Percentiles rank a stretch among this genome's conserved stretches.
Conservation (phyloP, 225 moss, liverwort and hornwort species). For the Marchantia paleacea region DNA sequence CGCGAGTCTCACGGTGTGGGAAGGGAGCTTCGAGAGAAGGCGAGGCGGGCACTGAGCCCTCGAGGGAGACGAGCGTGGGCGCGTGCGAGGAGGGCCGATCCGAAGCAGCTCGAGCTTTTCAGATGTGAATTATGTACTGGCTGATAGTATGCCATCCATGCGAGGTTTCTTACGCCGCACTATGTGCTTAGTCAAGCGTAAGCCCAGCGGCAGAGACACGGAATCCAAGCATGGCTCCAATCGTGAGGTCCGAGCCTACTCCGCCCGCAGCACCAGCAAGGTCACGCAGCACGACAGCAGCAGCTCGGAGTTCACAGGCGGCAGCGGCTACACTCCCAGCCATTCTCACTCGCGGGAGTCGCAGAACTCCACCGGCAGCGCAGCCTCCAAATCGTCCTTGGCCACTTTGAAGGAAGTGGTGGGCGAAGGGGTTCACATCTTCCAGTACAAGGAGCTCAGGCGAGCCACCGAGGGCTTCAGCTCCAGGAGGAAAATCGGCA, state of each 20-base stretch:
- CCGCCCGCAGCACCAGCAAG: conserved; percentile 27
- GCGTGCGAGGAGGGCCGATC: not conserved
- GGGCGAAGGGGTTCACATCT: conserved; percentile 72
- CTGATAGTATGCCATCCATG: conserved; percentile 3
- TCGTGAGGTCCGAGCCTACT: conserved; percentile 9
- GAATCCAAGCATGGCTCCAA: conserved; percentile 15
- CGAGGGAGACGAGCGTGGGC: not conserved
- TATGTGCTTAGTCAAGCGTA: conserved; percentile 48
- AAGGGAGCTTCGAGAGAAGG: too few relatives aligned
- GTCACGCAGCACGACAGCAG: conserved; percentile 45
- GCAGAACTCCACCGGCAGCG: conserved; percentile 34
- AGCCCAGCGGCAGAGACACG: not conserved
- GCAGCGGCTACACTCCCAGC: conserved; percentile 8
- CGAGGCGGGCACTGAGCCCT: not conserved
- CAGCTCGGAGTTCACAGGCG: conserved; percentile 28
- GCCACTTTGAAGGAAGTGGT: conserved; percentile 62
- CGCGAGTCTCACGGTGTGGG: too few relatives aligned
- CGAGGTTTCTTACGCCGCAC: conserved; percentile 7
- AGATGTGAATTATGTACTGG: conserved; percentile 35
- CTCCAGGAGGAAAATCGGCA: conserved; percentile 52
- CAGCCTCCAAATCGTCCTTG: conserved; percentile 33
- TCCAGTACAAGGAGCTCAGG: conserved; percentile 70
- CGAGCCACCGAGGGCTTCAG: conserved; percentile 74
- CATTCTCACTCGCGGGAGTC: conserved; percentile 44
- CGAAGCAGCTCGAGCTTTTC: not conserved